Evolutionary conservation across 805 yeast species (phyloP).

Genomic region (Lipomyces japonicus): DNA sequence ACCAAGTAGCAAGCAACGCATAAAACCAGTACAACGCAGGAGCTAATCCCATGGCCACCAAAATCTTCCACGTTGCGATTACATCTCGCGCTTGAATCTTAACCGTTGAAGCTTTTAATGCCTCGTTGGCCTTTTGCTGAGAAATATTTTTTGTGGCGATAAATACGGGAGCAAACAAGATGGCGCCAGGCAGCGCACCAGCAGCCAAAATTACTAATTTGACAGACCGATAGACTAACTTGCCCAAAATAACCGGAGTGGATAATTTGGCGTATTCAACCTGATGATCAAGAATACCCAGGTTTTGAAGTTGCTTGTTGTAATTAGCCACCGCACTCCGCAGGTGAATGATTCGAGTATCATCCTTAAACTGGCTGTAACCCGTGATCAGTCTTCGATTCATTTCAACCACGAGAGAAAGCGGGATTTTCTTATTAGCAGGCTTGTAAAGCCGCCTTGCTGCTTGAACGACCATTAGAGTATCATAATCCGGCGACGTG

Average conservation of each 20-base stretch:
- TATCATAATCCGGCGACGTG: slow-evolving; percentile 83
- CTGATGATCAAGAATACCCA: slow-evolving; percentile 70
- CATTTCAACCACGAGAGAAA: slow-evolving; percentile 83
- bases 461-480: slow-evolving; percentile 83
- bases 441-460: slow-evolving; percentile 86
- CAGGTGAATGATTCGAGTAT: slow-evolving; percentile 60
- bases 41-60: slow-evolving; percentile 83
- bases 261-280: slow-evolving; percentile 54
- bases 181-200: slow-evolving; percentile 81
- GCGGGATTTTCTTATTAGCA: slow-evolving; percentile 64
- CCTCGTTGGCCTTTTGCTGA: slow-evolving; percentile 64
- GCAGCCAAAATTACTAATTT: slow-evolving; percentile 55
- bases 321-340: slow-evolving; percentile 64
- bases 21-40: slow-evolving; percentile 81
- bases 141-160: slow-evolving; percentile 72
- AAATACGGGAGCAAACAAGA: slow-evolving; percentile 85
- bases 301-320: slow-evolving; percentile 58
- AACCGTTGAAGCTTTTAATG: slow-evolving; percentile 81
- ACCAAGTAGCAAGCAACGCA: slow-evolving; percentile 48
- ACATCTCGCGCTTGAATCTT: slow-evolving; percentile 91
- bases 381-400: slow-evolving; percentile 83
- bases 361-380: slow-evolving; percentile 66
- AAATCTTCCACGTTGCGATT: slow-evolving; percentile 93
- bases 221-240: slow-evolving; percentile 49
- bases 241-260: slow-evolving; percentile 48